These are phyloP conservation scores for Chlamydomonas sp. DNA, from an alignment of 139 green algal genomes.

Conservation along the genomic window DNA sequence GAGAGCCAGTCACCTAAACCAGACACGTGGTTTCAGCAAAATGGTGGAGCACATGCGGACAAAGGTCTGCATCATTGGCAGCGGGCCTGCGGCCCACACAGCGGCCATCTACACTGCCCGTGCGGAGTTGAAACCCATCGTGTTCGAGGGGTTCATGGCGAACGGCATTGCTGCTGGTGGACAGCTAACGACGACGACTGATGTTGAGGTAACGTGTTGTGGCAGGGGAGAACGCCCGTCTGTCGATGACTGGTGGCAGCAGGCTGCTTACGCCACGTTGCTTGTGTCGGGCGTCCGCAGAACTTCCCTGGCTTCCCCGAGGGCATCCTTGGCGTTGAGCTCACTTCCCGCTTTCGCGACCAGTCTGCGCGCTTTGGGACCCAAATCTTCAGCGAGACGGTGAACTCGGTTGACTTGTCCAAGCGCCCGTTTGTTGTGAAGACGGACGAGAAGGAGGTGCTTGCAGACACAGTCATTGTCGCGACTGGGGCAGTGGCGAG, in stretches of 20 bases:
- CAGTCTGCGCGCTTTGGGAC: slow-evolving; percentile 49
- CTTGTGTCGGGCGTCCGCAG: neutral
- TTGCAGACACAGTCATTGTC: slow-evolving; percentile 74
- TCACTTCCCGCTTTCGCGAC: slow-evolving; percentile 49
- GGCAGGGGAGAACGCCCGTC: no score
- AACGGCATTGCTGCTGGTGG: slow-evolving; percentile 88
- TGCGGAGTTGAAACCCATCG: slow-evolving; percentile 82
- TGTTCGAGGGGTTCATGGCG: slow-evolving; percentile 77
- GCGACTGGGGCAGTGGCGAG: slow-evolving; percentile 60
- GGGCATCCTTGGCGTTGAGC: slow-evolving; percentile 73
- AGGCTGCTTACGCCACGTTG: no score
- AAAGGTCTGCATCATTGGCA: slow-evolving; percentile 86
- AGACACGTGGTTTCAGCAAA: neutral
- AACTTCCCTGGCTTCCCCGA: slow-evolving; percentile 59
- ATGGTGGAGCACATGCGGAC: slow-evolving; percentile 54
- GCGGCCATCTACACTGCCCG: slow-evolving; percentile 78
- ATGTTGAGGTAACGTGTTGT: slow-evolving; percentile 73
- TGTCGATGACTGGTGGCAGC: no score
- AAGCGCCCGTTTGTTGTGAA: slow-evolving; percentile 47
- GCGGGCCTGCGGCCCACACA: slow-evolving; percentile 88
- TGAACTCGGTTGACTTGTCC: slow-evolving; percentile 49
- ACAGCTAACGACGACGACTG: slow-evolving; percentile 83
- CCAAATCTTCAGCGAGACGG: slow-evolving; percentile 62
- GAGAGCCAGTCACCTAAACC: neutral
- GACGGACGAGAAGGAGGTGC: slow-evolving; percentile 29